Conservation (phyloP, 78 protist species). For the Dictyostelium firmibasis region DNA sequence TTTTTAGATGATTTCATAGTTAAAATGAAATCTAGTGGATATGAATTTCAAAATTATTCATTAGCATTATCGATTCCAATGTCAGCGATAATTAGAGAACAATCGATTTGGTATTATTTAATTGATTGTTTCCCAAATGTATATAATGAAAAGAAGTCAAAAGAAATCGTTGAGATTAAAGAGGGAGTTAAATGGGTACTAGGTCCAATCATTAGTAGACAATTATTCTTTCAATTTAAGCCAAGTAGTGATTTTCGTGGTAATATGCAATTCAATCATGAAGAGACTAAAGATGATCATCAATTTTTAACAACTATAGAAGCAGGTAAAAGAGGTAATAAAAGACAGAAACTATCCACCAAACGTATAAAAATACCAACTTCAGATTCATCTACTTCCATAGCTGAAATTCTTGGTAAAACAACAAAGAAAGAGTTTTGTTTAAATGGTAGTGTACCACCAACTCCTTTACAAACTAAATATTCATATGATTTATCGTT, state of each 20-base stretch:
- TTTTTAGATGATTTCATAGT: constrained; percentile 20
- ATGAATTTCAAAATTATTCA: constrained; percentile 58
- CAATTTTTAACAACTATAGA: background rate
- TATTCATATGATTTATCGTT: background rate
- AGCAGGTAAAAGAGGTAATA: background rate
- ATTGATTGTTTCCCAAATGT: background rate
- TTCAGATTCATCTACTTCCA: background rate
- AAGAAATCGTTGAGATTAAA: constrained; percentile 32
- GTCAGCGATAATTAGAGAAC: constrained; percentile 27
- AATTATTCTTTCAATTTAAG: background rate
- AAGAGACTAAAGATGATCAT: constrained; percentile 36
- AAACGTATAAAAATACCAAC: background rate
- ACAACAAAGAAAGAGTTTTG: constrained; percentile 14
- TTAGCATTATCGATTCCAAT: constrained; percentile 23
- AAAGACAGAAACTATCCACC: background rate
- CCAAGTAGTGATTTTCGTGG: constrained; percentile 53
- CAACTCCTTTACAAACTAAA: background rate
- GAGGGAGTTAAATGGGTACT: constrained; percentile 77
- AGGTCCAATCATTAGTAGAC: constrained; percentile 53
- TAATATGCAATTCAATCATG: constrained; percentile 23
- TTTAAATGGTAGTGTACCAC: constrained; percentile 18
- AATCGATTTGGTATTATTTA: constrained; percentile 39
- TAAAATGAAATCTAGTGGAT: constrained; percentile 2
- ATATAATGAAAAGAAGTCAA: background rate
- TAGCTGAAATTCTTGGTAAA: background rate